Percentiles rank a stretch among this genome's conserved stretches.
Conservation (phyloP, 331 rosid species). For the Cydonia oblonga region DNA sequence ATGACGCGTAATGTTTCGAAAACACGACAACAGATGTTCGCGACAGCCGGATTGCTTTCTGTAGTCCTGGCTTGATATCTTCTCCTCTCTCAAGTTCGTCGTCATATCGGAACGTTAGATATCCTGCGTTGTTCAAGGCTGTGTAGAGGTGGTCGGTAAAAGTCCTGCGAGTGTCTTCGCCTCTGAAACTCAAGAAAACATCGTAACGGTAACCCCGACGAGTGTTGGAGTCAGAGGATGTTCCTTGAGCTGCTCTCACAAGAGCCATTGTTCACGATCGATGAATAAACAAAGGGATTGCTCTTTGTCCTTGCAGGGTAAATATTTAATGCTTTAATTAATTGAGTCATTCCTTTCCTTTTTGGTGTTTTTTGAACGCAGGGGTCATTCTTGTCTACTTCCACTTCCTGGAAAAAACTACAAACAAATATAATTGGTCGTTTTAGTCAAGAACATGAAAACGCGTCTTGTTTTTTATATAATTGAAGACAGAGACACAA, state of each 20-base stretch:
- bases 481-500: no score
- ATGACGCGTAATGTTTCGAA: background rate
- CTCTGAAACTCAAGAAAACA: constrained; percentile 3
- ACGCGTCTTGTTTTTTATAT: no score
- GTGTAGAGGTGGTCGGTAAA: background rate
- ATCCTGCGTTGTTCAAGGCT: background rate
- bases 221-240: background rate
- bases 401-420: no score
- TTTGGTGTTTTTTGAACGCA: no score
- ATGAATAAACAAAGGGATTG: background rate
- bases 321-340: no score
- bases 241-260: background rate
- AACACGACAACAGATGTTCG: background rate
- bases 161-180: background rate
- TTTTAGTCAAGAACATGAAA: no score
- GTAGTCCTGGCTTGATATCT: background rate
- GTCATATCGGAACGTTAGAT: background rate
- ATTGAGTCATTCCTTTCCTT: no score
- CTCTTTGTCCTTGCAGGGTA: no score
- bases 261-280: background rate
- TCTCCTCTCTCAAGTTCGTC: background rate
- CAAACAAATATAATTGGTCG: no score
- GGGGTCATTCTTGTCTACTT: no score
- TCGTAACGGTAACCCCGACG: background rate
- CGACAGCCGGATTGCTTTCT: background rate